Percentiles rank a stretch among this genome's conserved stretches.
Conservation (phyloP, 164 flowering plant genomes). For the Paratinospora sagittata region DNA sequence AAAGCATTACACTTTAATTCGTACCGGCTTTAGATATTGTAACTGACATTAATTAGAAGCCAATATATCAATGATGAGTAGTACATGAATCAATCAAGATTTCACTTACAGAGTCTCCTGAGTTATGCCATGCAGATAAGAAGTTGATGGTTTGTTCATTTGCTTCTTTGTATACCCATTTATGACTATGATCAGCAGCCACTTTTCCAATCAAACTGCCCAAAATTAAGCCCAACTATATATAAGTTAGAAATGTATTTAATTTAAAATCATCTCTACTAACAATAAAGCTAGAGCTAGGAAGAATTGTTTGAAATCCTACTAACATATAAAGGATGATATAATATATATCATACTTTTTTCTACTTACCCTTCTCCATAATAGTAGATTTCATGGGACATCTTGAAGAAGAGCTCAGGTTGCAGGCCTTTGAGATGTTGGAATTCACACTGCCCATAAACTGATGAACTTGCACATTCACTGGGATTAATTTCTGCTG, state of each 20-base stretch:
- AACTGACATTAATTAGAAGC: no score
- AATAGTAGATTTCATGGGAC: constrained; percentile 99
- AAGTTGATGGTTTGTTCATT: constrained; percentile 82
- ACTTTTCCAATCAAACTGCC: constrained; percentile 90
- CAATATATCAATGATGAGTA: no score
- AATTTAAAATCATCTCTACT: no score
- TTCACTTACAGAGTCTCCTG: constrained; percentile 68
- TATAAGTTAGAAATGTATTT: not conserved
- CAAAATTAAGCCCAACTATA: not conserved
- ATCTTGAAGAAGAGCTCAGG: constrained; percentile 98
- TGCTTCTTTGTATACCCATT: constrained; percentile 81
- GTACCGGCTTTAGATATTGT: no score
- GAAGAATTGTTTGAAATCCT: no score
- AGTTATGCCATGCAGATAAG: constrained; percentile 89
- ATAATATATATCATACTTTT: not conserved
- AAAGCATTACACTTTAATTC: not conserved
- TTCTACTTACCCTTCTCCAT: constrained; percentile 78
- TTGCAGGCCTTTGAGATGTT: constrained; percentile 67
- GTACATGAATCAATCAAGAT: no score
- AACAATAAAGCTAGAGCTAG: no score
- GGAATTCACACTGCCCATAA: constrained; percentile 47
- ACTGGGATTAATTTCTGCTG: constrained; percentile 39
- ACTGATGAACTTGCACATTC: constrained; percentile 38
- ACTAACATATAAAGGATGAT: not conserved
- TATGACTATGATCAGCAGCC: constrained; percentile 92